These are phyloP conservation scores for Metarhizium guizhouense DNA, from an alignment of 2,329 filamentous ascomycete species.

Conservation along the genomic window DNA sequence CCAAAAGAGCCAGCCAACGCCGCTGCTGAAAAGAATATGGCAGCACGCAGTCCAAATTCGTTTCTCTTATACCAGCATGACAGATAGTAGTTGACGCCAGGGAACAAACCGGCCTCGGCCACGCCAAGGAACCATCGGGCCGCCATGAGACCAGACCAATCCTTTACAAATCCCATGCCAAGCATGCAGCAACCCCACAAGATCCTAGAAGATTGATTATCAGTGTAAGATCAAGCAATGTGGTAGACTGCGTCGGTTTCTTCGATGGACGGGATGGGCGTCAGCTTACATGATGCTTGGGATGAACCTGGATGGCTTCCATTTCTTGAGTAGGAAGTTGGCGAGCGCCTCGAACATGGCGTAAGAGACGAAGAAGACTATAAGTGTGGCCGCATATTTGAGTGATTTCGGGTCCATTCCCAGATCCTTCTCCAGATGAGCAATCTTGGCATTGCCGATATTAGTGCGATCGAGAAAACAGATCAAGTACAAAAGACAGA, in stretches of 20 bases:
- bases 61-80: conserved; percentile 76
- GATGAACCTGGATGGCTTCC: conserved; percentile 71
- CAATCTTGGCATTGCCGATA: conserved; percentile 62
- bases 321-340: conserved; percentile 69
- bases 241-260: background rate
- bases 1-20: conserved; percentile 72
- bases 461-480: conserved; percentile 72
- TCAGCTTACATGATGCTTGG: conserved; percentile 63
- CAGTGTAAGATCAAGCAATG: background rate
- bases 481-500: conserved; percentile 64
- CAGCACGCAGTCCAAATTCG: conserved; percentile 72
- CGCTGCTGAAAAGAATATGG: conserved; percentile 77
- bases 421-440: conserved; percentile 28
- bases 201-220: conserved; percentile 28
- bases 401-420: conserved; percentile 49
- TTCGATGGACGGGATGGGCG: background rate
- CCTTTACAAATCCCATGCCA: conserved; percentile 57
- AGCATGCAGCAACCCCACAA: conserved; percentile 62
- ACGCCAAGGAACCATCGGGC: conserved; percentile 65
- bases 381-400: conserved; percentile 67
- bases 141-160: conserved; percentile 56
- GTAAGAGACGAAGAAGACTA: conserved; percentile 84
- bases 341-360: conserved; percentile 69
- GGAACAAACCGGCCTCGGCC: conserved; percentile 67
- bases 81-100: conserved; percentile 71